These are phyloP conservation scores for Aspergillus bertholletiae DNA, from an alignment of 495 filamentous ascomycete species.

Conservation along the genomic window DNA sequence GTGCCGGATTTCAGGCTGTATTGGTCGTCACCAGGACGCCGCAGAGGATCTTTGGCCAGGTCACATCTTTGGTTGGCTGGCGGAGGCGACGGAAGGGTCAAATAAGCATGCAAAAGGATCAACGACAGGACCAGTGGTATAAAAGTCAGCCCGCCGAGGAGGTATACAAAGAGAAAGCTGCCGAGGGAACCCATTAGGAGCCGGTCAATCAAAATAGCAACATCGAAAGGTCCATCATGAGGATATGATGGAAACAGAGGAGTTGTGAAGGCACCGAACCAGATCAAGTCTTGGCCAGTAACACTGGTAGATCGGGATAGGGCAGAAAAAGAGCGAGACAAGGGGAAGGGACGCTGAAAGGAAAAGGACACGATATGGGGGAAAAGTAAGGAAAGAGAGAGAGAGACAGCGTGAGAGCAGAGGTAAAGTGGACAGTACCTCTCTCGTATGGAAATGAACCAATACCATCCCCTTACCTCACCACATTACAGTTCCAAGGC, in stretches of 20 bases:
- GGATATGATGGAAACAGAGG: not conserved
- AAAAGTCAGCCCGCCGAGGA: slow-evolving; percentile 89
- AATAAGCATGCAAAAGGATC: slow-evolving; percentile 64
- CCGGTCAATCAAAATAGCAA: slow-evolving; percentile 30
- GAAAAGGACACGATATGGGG: not conserved
- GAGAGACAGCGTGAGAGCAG: not conserved
- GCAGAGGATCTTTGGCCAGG: slow-evolving; percentile 27
- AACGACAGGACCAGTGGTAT: slow-evolving; percentile 68
- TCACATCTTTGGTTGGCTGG: slow-evolving; percentile 36
- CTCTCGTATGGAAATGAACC: not conserved
- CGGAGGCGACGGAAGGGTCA: slow-evolving; percentile 55
- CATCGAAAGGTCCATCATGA: slow-evolving; percentile 32
- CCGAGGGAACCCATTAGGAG: slow-evolving; percentile 65
- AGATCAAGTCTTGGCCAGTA: not conserved
- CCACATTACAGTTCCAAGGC: not conserved
- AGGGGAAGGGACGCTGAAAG: not conserved
- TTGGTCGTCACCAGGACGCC: slow-evolving; percentile 43
- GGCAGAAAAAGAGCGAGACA: not conserved
- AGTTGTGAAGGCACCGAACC: not conserved
- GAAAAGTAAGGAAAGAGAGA: not conserved
- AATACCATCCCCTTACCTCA: not conserved
- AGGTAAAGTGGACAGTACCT: too few species aligned
- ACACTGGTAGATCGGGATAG: not conserved
- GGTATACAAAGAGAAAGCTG: slow-evolving; percentile 69
- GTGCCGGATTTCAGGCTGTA: slow-evolving; percentile 46